Conservation (phyloP, 2,329 filamentous ascomycete species). For the Neoscytalidium dimidiatum region DNA sequence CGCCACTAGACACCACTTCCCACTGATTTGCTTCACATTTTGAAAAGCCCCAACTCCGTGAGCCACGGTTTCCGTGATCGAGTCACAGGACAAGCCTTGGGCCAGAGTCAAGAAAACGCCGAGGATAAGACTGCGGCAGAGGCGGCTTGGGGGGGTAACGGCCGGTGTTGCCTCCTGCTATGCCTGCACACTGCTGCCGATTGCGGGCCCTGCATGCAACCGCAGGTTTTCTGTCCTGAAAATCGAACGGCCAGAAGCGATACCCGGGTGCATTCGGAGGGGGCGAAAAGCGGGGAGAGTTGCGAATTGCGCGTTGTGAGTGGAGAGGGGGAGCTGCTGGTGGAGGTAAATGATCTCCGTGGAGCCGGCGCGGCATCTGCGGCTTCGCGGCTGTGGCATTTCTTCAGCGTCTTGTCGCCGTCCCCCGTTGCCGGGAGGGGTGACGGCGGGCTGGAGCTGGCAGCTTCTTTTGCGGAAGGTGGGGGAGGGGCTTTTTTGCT, state of each 20-base stretch:
- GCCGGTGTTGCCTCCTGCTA: constrained; percentile 7
- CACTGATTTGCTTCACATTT: background rate
- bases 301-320: background rate
- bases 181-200: constrained; percentile 4
- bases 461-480: constrained; percentile 8
- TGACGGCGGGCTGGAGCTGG: background rate
- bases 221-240: background rate
- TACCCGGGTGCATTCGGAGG: background rate
- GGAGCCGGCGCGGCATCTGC: constrained; percentile 16
- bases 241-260: background rate
- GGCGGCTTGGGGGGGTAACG: background rate
- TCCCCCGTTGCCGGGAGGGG: background rate
- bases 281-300: background rate
- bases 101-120: background rate
- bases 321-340: background rate
- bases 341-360: constrained; percentile 7
- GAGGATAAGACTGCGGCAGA: background rate
- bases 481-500: constrained; percentile 13
- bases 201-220: constrained; percentile 6
- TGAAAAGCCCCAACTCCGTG: background rate
- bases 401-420: constrained; percentile 11
- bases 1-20: background rate
- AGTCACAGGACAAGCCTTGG: background rate
- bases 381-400: constrained; percentile 14
- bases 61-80: background rate